A percentile compares a stretch with the other conserved stretches of the same genome.
Conservation (phyloP, 805 yeast species). For the Teunomyces stri region DNA sequence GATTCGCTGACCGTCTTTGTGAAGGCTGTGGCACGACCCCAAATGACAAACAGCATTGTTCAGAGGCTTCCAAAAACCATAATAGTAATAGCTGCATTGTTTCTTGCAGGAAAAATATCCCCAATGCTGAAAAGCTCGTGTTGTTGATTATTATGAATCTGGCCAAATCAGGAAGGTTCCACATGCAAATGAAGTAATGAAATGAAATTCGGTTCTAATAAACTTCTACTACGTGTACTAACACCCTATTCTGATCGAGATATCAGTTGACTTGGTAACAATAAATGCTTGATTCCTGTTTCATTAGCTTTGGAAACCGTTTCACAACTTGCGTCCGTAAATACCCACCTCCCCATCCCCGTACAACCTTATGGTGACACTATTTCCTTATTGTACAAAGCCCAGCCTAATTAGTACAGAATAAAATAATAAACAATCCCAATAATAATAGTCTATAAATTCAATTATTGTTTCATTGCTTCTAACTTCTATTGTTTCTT, state of each 20-base stretch:
- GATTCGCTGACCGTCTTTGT: too few species aligned
- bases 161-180: conserved; percentile 3
- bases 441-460: too few species aligned
- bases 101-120: neutral
- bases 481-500: neutral
- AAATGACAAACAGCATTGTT: neutral
- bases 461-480: neutral
- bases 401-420: too few species aligned
- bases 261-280: neutral
- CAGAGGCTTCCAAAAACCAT: neutral
- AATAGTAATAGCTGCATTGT: neutral
- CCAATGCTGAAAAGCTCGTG: neutral
- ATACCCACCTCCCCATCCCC: neutral
- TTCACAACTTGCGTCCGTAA: neutral
- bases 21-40: neutral
- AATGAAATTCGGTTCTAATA: neutral
- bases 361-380: too few species aligned
- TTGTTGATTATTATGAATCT: conserved; percentile 8
- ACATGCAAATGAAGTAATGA: neutral
- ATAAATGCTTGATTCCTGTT: neutral
- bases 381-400: too few species aligned
- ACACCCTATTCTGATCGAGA: neutral
- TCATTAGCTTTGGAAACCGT: neutral
- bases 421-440: too few species aligned
- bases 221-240: neutral